phyloP scores from a whole-genome alignment of 2,329 filamentous ascomycete species.

The Pseudogymnoascus sp. region DNA sequence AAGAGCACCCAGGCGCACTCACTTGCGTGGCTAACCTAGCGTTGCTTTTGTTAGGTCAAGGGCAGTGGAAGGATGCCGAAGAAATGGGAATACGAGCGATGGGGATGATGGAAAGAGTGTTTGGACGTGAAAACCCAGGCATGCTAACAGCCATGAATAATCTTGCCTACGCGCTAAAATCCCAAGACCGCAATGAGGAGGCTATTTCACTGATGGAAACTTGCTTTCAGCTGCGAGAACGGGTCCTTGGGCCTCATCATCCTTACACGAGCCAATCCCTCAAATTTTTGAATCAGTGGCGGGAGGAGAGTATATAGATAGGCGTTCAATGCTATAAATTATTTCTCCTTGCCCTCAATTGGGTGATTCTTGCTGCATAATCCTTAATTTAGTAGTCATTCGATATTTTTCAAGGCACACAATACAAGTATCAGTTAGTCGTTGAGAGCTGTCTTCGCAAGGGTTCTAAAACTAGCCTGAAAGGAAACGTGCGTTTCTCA shows the following conservation, averaged over 20 bases:
- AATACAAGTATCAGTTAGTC: too few species aligned
- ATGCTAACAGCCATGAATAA: not conserved
- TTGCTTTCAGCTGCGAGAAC: not conserved
- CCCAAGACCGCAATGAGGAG: not conserved
- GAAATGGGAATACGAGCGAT: conserved; percentile 2
- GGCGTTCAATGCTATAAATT: not conserved
- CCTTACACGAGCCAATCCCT: not conserved
- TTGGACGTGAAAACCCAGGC: not conserved
- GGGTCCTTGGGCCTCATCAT: not conserved
- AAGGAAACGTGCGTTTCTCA: not conserved
- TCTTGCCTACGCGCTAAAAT: not conserved
- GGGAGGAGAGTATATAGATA: not conserved
- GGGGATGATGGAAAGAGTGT: conserved; percentile 8
- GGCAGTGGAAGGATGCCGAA: conserved; percentile 6
- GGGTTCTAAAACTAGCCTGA: not conserved
- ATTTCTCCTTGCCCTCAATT: not conserved
- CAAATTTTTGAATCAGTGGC: not conserved
- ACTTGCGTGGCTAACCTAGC: conserved; percentile 10
- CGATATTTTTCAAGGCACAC: not conserved
- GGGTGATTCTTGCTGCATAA: not conserved
- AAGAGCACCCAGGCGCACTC: conserved; percentile 16
- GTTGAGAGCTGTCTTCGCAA: not conserved
- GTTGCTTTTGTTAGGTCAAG: not conserved
- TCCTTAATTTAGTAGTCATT: not conserved
- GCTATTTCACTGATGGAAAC: not conserved